Conservation (phyloP, 441 rosid species). For the Jatropha podagrica region DNA sequence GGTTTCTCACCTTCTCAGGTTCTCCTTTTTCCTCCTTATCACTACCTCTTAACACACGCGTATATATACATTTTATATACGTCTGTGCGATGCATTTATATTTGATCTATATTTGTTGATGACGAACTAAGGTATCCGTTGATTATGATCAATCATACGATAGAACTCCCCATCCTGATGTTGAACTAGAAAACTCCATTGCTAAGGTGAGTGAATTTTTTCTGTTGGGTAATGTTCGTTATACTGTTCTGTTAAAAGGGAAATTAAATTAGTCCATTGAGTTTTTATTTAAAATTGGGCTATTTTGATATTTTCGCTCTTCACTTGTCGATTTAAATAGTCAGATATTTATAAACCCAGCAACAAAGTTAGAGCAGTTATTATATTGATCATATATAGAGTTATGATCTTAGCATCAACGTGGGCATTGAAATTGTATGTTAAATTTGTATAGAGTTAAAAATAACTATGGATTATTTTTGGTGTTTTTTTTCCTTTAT, state of each 20-base stretch:
- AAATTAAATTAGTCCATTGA: background rate
- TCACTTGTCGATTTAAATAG: background rate
- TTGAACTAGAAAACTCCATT: conserved; percentile 29
- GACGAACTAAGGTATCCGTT: conserved; percentile 21
- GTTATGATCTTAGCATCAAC: background rate
- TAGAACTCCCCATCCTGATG: conserved; percentile 30
- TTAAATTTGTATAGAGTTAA: background rate
- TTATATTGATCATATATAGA: background rate
- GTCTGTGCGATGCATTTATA: background rate
- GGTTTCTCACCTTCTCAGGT: conserved; percentile 34
- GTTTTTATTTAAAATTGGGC: background rate
- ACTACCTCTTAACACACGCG: too few relatives aligned
- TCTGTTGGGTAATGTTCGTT: background rate
- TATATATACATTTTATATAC: too few relatives aligned
- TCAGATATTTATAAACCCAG: background rate
- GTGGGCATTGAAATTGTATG: background rate
- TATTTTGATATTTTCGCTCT: background rate
- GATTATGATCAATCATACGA: conserved; percentile 27
- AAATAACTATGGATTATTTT: background rate
- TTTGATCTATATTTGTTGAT: background rate
- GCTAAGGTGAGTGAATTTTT: conserved; percentile 23
- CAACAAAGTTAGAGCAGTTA: background rate
- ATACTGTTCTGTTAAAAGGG: background rate
- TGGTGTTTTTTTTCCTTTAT: background rate
- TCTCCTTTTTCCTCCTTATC: background rate